phyloP scores from a whole-genome alignment of 371 early-diverging fungal genomes.

The Synchytrium microbalum region DNA sequence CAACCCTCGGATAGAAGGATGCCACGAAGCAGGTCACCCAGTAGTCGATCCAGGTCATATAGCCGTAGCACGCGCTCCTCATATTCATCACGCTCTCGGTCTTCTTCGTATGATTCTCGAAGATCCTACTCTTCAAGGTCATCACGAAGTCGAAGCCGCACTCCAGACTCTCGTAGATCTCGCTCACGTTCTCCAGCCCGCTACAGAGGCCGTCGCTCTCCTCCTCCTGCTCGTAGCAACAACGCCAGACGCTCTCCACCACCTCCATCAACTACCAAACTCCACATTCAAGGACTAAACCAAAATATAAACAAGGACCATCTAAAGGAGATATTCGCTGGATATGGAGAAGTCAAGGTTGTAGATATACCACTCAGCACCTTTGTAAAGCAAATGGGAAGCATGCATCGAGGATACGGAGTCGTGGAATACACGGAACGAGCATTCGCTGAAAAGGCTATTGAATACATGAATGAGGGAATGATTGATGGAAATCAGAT shows the following conservation, averaged over 20 bases:
- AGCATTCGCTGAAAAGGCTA: background rate
- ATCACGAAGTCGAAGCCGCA: background rate
- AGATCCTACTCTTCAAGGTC: no score
- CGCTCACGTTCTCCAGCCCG: background rate
- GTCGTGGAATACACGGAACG: background rate
- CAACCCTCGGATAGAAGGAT: no score
- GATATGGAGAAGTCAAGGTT: background rate
- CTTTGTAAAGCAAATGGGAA: background rate
- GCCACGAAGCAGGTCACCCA: no score
- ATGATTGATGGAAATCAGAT: background rate
- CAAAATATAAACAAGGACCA: background rate
- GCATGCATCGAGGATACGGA: background rate
- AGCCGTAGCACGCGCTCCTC: constrained; percentile 1
- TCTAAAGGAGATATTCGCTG: background rate
- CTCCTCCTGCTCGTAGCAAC: background rate
- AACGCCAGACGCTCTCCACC: background rate
- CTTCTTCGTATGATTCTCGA: background rate
- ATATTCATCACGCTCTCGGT: background rate
- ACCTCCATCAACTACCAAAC: background rate
- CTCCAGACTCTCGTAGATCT: background rate
- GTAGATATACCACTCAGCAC: background rate
- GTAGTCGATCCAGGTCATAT: background rate
- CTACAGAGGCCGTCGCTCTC: background rate
- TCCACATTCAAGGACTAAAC: background rate
- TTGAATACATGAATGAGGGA: background rate